Evolutionary conservation across 176 grass and related monocot genomes (phyloP), one percentile per base, ranked within the genome.

Genomic region (Olyra latifolia): DNA sequence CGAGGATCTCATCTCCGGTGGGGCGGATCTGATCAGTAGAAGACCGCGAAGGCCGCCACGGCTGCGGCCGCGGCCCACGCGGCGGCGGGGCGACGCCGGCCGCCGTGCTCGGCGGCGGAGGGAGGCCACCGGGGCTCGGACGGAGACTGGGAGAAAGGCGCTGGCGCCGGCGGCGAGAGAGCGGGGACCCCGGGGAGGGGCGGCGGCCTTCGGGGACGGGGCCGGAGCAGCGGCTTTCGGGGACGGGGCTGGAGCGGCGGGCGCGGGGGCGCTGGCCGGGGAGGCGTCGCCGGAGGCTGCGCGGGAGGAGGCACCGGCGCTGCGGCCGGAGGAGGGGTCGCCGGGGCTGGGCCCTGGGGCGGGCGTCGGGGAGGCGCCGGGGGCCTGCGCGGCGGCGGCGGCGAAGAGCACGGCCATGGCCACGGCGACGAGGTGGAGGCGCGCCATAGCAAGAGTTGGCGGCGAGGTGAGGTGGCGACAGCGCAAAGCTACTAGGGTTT

Each of bases 351-450:
- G 78, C 63, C 53, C 45, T 40, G 17, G 85, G 6, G 79, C 72
- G 0, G 79, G 72, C 23, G 38, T 77, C 35, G 86, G 80, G 2
- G 86, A 83, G 20, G 80, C 57, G 57, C 80, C 20, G 1, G 86
- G 86, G 12, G 73, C 74, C 74, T 88, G 80, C 48, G 80, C 86
- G 10, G 66, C 19, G 0, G 86, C 74, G 39, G 2, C 14, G 40
- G 74, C 58, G 40, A 78, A 72, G 28, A 83, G 86, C 11, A 83
- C 3, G 59, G 67, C 28, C 80, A 88, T 53, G 74, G 39, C 80
- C 74, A 72, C 40, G 58, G 41, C 72, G 9, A 72, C 39, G 79
- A 78, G 14, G 46, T 88, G 86, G 57, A 83, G 58, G 47, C 73
- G 66, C 57, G 80, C 79, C 86, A 88, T 88, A 46, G 43, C 38